Base-by-base conservation (phyloP, 1,139 yeast genomes). In the Hanseniaspora sp. region DNA sequence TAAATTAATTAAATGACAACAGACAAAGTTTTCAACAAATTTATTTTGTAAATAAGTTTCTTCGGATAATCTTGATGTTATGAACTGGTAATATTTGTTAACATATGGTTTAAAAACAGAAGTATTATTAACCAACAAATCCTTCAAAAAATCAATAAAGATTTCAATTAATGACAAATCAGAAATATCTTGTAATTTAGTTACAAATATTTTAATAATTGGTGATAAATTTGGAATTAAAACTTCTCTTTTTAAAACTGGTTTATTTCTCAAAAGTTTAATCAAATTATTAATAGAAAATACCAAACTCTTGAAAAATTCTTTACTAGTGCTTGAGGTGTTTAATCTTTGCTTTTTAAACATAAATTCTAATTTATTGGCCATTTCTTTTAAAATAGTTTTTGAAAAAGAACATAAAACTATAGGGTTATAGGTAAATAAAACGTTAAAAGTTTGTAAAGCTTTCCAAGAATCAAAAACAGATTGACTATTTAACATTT, bases 51-150 rank as follows among this genome's bases (percentile, higher is more conserved):
- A 69, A 12, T 67, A 65, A 2, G 58, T 56, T 59, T 77, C 74
- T 53, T 82, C 69, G 0, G 62, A 58, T 0, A 54, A 49, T 18
- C 78, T 75, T 55, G 72, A 69, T 48, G 64, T 63, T 44, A 86
- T 66, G 38, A 74, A 74, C 6, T 67, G 67, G 56, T 79, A 77
- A 58, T 79, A 76, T 62, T 82, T 82, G 58, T 78, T 76, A 11
- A 82, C 83, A 68, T 75, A 82, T 9, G 95, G 95, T 65, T 92
- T 77, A 64, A 86, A 85, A 2, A 95, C 83, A 5, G 94, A 85
- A 0, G 95, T 78, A 18, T 54, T 54, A 64, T 85, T 86, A 58
- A 75, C 72, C 45, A 69, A 68, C 51, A 84, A 69, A 15, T 51
- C 45, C n/a, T 45, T 38, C n/a, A 51, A 39, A 18, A 51, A 51